Conservation (phyloP, 345 rosid species). For the Salix purpurea region DNA sequence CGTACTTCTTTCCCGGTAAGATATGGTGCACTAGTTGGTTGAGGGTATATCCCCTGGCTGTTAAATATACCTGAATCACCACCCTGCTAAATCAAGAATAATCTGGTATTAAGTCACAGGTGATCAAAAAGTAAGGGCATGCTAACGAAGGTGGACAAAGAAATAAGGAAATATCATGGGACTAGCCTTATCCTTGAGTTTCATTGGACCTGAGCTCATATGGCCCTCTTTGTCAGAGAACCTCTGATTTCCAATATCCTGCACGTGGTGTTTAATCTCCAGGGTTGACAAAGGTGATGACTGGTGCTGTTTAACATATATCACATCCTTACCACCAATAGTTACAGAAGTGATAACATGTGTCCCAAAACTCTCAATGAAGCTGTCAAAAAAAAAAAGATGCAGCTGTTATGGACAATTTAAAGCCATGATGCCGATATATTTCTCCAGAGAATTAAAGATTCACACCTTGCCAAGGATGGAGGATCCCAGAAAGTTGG, state of each 20-base stretch:
- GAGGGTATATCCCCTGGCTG: constrained; percentile 80
- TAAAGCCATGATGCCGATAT: neutral
- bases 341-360: constrained; percentile 66
- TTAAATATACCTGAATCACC: constrained; percentile 60
- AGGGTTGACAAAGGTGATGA: constrained; percentile 55
- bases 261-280: constrained; percentile 59
- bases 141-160: neutral
- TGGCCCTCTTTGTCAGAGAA: constrained; percentile 41
- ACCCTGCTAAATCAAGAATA: constrained; percentile 35
- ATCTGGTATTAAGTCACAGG: neutral
- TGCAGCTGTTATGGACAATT: constrained; percentile 13
- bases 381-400: constrained; percentile 38
- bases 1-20: constrained; percentile 69
- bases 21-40: constrained; percentile 47
- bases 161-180: constrained; percentile 10
- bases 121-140: neutral
- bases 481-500: constrained; percentile 63
- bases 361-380: constrained; percentile 69
- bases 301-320: constrained; percentile 64
- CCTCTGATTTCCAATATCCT: constrained; percentile 66
- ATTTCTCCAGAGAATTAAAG: constrained; percentile 4
- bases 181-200: constrained; percentile 69
- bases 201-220: constrained; percentile 47
- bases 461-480: constrained; percentile 53
- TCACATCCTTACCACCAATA: constrained; percentile 71